These are phyloP conservation scores for Fusarium vanettenii DNA, from an alignment of 2,329 filamentous ascomycete genomes.

Conservation along the genomic window DNA sequence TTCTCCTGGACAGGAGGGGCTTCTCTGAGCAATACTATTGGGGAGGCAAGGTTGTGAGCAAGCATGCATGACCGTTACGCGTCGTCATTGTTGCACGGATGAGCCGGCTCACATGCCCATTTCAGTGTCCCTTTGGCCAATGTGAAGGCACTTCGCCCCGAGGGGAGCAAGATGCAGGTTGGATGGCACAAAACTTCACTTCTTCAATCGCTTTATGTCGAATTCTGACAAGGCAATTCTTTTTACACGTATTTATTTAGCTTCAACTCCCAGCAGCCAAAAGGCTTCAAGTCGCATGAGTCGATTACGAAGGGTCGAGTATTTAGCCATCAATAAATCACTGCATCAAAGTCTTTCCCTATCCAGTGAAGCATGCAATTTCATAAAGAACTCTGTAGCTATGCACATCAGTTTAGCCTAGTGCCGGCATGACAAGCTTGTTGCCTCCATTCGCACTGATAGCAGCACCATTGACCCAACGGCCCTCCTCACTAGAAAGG, in stretches of 20 bases:
- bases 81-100: neutral
- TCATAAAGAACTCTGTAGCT: neutral
- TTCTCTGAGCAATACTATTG: neutral
- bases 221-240: neutral
- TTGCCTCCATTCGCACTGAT: neutral
- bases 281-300: neutral
- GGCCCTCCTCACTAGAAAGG: neutral
- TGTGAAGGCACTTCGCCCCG: neutral
- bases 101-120: neutral
- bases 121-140: neutral
- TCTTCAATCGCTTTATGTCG: neutral
- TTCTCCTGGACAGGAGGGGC: conserved; percentile 56
- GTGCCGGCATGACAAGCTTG: neutral
- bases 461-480: neutral
- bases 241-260: conserved; percentile 11
- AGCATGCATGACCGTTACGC: too few relatives aligned
- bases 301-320: neutral
- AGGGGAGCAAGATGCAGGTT: neutral
- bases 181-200: neutral
- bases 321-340: neutral
- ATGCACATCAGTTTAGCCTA: neutral
- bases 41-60: neutral
- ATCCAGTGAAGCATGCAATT: neutral
- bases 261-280: neutral
- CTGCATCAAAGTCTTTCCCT: neutral